Evolutionary conservation across 192 early-diverging fungal species (phyloP).

Genomic region (Umbelopsis ramanniana): DNA sequence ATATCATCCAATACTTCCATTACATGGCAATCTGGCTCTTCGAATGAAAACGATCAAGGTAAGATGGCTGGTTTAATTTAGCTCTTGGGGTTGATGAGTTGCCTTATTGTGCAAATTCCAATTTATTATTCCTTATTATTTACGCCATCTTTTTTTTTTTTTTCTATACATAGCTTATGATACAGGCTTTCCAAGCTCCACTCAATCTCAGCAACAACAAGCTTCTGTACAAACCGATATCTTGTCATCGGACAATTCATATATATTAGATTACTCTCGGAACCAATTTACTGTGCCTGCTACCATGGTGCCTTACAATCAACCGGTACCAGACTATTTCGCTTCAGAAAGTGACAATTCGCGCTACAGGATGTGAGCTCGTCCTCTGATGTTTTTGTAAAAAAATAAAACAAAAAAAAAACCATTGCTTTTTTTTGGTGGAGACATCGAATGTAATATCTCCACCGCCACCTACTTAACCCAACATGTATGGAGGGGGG

Average conservation of each 20-base stretch:
- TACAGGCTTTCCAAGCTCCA: background rate
- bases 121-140: background rate
- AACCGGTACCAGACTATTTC: background rate
- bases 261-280: constrained; percentile 14
- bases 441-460: too few species aligned
- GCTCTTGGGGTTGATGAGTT: background rate
- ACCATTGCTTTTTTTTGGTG: too few species aligned
- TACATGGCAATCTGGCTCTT: constrained; percentile 18
- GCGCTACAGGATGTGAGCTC: constrained; percentile 5
- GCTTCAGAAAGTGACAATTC: background rate
- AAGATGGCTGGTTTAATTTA: background rate
- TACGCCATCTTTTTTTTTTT: constrained; percentile 9
- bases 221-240: constrained; percentile 20
- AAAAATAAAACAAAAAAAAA: background rate
- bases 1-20: constrained; percentile 18
- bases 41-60: constrained; percentile 20
- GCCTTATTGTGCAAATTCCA: background rate
- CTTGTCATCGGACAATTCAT: constrained; percentile 20
- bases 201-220: background rate
- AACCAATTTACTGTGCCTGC: background rate
- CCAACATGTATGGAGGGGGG: too few species aligned
- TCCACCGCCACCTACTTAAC: too few species aligned
- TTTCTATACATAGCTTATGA: constrained; percentile 8
- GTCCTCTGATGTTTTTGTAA: background rate
- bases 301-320: background rate